Percentiles rank a stretch among this genome's conserved stretches.
Evolutionary conservation across 306 rosid species (phyloP).

Genomic region (Castanospermum australe): DNA sequence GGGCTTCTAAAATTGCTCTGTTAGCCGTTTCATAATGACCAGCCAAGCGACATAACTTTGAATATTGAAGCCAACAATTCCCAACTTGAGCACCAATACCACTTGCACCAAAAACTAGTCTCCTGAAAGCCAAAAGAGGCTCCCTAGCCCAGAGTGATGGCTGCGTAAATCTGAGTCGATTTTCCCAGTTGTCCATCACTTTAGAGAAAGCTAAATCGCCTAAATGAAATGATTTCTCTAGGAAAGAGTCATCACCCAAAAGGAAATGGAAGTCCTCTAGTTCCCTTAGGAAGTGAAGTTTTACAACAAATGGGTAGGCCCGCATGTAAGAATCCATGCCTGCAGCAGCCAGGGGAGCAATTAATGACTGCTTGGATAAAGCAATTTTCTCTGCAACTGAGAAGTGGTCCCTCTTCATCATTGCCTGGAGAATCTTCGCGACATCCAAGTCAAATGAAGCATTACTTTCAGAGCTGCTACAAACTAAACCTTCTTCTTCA

Average conservation of each 20-base stretch:
- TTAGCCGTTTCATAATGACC: conserved; percentile 98
- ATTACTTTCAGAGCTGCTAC: conserved; percentile 87
- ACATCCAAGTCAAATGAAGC: conserved; percentile 94
- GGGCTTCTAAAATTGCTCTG: conserved; percentile 92
- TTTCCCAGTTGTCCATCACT: conserved; percentile 85
- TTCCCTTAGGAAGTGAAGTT: conserved; percentile 90
- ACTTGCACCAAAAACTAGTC: conserved; percentile 79
- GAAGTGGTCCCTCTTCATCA: conserved; percentile 90
- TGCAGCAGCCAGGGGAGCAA: conserved; percentile 95
- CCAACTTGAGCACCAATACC: conserved; percentile 88
- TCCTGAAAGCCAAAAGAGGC: conserved; percentile 87
- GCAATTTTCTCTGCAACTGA: conserved; percentile 85
- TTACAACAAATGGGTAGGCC: conserved; percentile 91
- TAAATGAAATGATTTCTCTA: conserved; percentile 71
- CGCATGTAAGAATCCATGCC: conserved; percentile 97
- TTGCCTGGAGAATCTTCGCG: conserved; percentile 93
- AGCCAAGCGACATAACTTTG: conserved; percentile 91
- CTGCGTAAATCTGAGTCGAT: conserved; percentile 83
- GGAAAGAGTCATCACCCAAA: conserved; percentile 76
- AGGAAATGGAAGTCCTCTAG: conserved; percentile 85
- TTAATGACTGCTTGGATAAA: conserved; percentile 84
- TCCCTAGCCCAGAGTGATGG: conserved; percentile 97
- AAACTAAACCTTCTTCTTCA: conserved; percentile 77
- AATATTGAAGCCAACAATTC: conserved; percentile 96
- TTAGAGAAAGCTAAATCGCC: conserved; percentile 63